Conservation (phyloP, 164 flowering plant species). For the Sextonia rubra region DNA sequence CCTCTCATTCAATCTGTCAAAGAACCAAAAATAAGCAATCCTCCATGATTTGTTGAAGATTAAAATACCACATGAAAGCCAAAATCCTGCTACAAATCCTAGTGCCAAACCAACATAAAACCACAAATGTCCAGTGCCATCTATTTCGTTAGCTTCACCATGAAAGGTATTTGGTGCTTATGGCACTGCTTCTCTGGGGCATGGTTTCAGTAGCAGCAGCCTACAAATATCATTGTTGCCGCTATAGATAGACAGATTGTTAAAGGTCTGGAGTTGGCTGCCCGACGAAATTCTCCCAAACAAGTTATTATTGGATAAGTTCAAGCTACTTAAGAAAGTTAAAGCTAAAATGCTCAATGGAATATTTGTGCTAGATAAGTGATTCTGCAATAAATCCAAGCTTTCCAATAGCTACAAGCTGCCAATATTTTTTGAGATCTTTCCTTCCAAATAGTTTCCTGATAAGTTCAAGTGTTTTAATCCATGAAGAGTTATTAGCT, state of each 20-base stretch:
- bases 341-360: background rate
- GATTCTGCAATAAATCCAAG: constrained; percentile 5
- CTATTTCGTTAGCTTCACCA: background rate
- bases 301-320: constrained; percentile 7
- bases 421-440: constrained; percentile 10
- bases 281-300: constrained; percentile 2
- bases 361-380: constrained; percentile 1
- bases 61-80: background rate
- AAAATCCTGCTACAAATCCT: constrained; percentile 17
- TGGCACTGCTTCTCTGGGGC: background rate
- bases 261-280: background rate
- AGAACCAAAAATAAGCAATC: constrained; percentile 7
- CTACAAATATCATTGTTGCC: constrained; percentile 13
- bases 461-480: background rate
- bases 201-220: background rate
- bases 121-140: no score
- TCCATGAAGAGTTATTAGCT: background rate
- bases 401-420: constrained; percentile 6
- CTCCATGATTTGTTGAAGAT: constrained; percentile 8
- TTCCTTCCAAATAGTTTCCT: background rate
- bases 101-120: no score
- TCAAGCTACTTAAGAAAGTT: background rate
- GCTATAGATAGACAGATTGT: background rate
- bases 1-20: background rate
- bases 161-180: background rate